phyloP scores from a whole-genome alignment of 805 yeast genomes.

The Candida incommunis region DNA sequence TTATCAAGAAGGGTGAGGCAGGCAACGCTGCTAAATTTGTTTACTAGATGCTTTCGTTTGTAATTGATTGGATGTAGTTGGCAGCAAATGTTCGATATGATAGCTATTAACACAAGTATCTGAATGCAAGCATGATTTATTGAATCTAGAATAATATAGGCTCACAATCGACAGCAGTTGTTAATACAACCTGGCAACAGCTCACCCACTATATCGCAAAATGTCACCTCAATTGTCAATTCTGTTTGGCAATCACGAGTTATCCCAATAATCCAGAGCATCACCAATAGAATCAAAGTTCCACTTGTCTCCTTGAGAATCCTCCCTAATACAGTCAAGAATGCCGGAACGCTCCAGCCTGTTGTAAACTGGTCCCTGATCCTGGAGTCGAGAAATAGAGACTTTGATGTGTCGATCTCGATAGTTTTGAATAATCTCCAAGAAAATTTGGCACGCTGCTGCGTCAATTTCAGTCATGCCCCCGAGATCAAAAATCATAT shows the following conservation, averaged over 20 bases:
- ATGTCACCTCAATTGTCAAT: no score
- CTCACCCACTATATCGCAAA: no score
- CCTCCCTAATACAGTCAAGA: slow-evolving; percentile 18
- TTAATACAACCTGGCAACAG: no score
- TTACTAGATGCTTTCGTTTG: no score
- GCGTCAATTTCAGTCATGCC: slow-evolving; percentile 78
- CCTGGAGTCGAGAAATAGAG: slow-evolving; percentile 46
- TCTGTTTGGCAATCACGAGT: neutral
- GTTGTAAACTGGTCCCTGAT: slow-evolving; percentile 30
- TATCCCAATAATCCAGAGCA: slow-evolving; percentile 29
- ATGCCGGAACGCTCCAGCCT: slow-evolving; percentile 46
- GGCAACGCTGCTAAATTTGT: neutral
- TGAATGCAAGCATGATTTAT: no score
- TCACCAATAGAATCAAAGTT: slow-evolving; percentile 39
- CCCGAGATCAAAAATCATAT: slow-evolving; percentile 59
- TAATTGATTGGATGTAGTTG: no score
- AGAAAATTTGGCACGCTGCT: slow-evolving; percentile 59
- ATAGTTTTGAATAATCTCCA: slow-evolving; percentile 46
- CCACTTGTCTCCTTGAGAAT: slow-evolving; percentile 21
- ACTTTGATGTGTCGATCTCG: slow-evolving; percentile 39
- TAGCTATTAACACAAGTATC: no score
- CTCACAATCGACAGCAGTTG: no score
- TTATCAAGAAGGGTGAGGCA: slow-evolving; percentile 49
- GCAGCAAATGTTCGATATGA: no score
- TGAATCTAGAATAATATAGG: no score